Evolutionary conservation across 768 basidiomycete genomes (phyloP).

Genomic region (Royoungia palumana): DNA sequence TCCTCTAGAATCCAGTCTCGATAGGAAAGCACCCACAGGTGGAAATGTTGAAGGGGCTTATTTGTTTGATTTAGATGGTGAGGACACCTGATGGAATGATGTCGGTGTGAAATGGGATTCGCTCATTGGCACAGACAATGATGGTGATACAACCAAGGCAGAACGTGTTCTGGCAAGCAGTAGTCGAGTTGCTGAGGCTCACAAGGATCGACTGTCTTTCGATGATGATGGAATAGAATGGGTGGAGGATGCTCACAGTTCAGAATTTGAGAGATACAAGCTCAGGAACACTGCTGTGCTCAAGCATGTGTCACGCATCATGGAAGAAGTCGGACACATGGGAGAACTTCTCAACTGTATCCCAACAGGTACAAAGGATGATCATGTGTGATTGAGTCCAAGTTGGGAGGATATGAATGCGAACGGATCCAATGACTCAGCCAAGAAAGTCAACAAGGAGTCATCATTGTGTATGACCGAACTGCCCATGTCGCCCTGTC

Average conservation of each 20-base stretch:
- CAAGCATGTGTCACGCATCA: conserved; percentile 22
- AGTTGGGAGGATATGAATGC: no score
- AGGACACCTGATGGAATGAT: conserved; percentile 45
- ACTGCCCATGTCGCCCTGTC: conserved; percentile 2
- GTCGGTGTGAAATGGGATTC: conserved; percentile 55
- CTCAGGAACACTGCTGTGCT: conserved; percentile 8
- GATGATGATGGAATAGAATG: conserved; percentile 45
- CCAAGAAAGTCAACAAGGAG: conserved; percentile 7
- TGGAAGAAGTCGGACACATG: conserved; percentile 42
- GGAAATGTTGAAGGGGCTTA: neutral
- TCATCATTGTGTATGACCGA: no score
- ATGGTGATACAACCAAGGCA: conserved; percentile 19
- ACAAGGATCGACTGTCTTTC: neutral
- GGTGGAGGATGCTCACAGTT: conserved; percentile 46
- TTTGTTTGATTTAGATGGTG: conserved; percentile 25
- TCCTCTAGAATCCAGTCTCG: conserved; percentile 52
- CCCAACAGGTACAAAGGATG: neutral
- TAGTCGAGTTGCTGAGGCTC: neutral
- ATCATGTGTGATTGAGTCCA: neutral
- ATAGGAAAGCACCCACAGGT: conserved; percentile 43
- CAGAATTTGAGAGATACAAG: conserved; percentile 27
- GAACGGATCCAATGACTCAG: no score
- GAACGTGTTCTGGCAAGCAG: conserved; percentile 6
- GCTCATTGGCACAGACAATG: conserved; percentile 33
- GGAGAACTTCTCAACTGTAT: conserved; percentile 39